Base-by-base conservation (phyloP, 1,284 basidiomycete species). In the Peniophora sp. region DNA sequence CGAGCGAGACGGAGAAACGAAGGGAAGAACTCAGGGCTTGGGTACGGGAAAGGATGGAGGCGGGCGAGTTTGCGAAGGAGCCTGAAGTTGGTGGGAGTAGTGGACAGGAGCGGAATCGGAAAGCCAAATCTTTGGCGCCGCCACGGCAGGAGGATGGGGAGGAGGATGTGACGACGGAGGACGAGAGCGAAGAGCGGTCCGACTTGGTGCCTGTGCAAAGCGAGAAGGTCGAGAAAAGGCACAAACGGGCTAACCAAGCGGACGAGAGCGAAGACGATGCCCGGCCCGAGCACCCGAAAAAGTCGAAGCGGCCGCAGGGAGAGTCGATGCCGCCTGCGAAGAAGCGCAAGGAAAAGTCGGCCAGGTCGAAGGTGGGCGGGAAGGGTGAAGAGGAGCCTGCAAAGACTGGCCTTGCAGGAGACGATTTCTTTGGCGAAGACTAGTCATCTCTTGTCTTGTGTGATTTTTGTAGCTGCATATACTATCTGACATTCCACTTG, bases 11-110 rank as follows among this genome's bases (percentile, higher is more conserved):
- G 2, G 69, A 80, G 48, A 60, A 67, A 32, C 70, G 76, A 45
- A 73, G 89, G n/a, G 75, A 82, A 47, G 79, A 83, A 59, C 63
- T 92, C 24, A 76, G 85, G 19, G 63, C 64, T 44, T 78, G 76
- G 75, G 79, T 90, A 48, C 71, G 73, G 43, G 66, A 69, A 50
- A 72, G 75, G 54, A 93, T 93, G 89, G 66, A 72, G 43, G 66
- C 63, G 0, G 83, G 84, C 0, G 77, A 81, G 55, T 59, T 92
- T 48, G 73, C 77, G 20, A 52, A 56, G 1, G 78, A 81, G 58
- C 88, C 89, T 3, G 89, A 92, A 63, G 19, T 41, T 17, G 38
- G 38, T n/a, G 38, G 19, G 16, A 16, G n/a, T n/a, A 6, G 8
- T 17, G 19, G n/a, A 41, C n/a, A 41, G 16, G 38, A 41, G 5